A percentile compares a stretch with the other conserved stretches of the same genome.
phyloP scores from a whole-genome alignment of 352 stramenopile genomes.

The Globisporangium lucens region DNA sequence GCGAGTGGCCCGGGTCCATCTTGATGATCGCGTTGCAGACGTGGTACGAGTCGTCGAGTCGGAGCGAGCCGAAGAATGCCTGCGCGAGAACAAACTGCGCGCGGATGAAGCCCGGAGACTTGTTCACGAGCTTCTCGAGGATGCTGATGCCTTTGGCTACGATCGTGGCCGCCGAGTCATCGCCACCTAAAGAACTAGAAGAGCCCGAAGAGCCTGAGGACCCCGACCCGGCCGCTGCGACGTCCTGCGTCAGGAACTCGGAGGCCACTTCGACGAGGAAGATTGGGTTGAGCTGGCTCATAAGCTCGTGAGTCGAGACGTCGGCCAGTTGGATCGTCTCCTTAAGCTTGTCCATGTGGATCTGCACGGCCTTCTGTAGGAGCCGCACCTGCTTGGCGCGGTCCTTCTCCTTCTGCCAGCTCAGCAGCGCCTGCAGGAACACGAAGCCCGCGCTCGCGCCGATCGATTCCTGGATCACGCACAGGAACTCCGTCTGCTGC shows the following conservation, averaged over 20 bases:
- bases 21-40: conserved; percentile 74
- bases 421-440: conserved; percentile 85
- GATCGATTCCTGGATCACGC: conserved; percentile 88
- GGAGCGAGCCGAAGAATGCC: conserved; percentile 64
- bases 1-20: conserved; percentile 69
- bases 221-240: neutral
- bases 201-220: no score
- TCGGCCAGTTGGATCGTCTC: conserved; percentile 52
- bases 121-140: conserved; percentile 79
- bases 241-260: conserved; percentile 70
- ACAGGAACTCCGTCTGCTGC: conserved; percentile 91
- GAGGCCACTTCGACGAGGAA: conserved; percentile 87
- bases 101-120: conserved; percentile 81
- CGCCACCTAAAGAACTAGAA: no score
- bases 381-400: conserved; percentile 62
- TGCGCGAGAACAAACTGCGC: conserved; percentile 83
- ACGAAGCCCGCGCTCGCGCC: conserved; percentile 72
- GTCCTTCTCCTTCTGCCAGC: conserved; percentile 76
- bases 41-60: conserved; percentile 80
- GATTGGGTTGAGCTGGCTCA: conserved; percentile 81
- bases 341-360: conserved; percentile 84
- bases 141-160: conserved; percentile 64
- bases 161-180: conserved; percentile 11
- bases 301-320: conserved; percentile 69
- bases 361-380: conserved; percentile 70